Evolutionary conservation across 2,329 filamentous ascomycete species (phyloP).

Genomic region (Aspergillus versicolor): DNA sequence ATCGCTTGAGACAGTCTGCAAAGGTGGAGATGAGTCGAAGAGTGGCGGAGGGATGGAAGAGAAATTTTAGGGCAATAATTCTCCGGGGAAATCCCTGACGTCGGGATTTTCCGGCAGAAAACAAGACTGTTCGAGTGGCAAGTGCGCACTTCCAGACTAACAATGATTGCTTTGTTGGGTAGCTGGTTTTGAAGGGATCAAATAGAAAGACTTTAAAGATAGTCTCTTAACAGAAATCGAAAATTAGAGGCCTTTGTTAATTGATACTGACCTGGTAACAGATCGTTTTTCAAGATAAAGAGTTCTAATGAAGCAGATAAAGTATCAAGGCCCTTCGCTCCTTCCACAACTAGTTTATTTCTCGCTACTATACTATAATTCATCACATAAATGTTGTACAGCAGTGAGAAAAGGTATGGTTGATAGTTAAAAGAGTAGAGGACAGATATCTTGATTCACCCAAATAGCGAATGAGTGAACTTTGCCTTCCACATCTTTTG

Average conservation of each 20-base stretch:
- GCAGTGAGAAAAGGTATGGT: neutral
- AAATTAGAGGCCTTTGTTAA: too few species aligned
- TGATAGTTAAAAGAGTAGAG: neutral
- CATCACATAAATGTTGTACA: neutral
- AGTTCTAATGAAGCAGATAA: too few species aligned
- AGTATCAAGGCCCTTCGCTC: too few species aligned
- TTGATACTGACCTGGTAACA: too few species aligned
- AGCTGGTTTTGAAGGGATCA: too few species aligned
- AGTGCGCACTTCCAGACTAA: neutral
- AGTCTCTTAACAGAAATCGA: too few species aligned
- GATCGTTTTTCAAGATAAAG: too few species aligned
- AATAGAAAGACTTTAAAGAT: too few species aligned
- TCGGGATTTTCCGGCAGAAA: conserved; percentile 27
- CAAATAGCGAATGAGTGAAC: too few species aligned
- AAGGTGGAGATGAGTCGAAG: conserved; percentile 13
- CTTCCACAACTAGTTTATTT: too few species aligned
- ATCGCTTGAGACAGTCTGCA: neutral
- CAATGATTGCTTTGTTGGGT: neutral
- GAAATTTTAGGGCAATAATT: conserved; percentile 16
- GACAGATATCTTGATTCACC: neutral
- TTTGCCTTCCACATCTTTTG: too few species aligned
- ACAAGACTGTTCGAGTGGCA: neutral
- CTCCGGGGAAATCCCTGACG: conserved; percentile 16
- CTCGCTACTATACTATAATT: neutral
- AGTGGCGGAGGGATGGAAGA: conserved; percentile 19